phyloP scores from a whole-genome alignment of 352 stramenopile species.

The Phytophthora boehmeriae region DNA sequence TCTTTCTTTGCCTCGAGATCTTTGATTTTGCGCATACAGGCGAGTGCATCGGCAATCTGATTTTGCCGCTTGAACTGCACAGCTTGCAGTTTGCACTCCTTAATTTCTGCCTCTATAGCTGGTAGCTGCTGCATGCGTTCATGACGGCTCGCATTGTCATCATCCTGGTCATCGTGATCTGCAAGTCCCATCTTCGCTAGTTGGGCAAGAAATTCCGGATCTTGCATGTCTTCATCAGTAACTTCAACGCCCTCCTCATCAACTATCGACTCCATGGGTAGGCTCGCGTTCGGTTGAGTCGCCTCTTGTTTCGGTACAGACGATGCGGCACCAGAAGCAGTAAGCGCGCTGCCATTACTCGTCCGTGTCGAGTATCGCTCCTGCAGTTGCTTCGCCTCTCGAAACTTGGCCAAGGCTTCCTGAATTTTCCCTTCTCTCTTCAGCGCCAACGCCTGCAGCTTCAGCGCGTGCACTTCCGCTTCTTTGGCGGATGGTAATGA shows the following conservation, averaged over 20 bases:
- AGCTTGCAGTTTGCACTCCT: conserved; percentile 48
- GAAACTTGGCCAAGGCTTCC: conserved; percentile 60
- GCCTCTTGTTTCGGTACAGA: background rate
- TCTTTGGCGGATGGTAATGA: background rate
- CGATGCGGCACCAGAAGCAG: background rate
- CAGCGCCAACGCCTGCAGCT: conserved; percentile 56
- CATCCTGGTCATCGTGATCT: conserved; percentile 4
- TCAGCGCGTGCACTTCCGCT: conserved; percentile 47
- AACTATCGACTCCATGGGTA: conserved; percentile 6
- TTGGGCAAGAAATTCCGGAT: conserved; percentile 72
- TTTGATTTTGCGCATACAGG: conserved; percentile 65
- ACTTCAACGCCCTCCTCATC: conserved; percentile 56
- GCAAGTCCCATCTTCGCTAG: conserved; percentile 54
- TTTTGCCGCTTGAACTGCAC: conserved; percentile 62
- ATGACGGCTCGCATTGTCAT: conserved; percentile 1
- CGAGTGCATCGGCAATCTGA: conserved; percentile 59
- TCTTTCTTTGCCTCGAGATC: conserved; percentile 51
- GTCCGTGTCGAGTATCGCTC: conserved; percentile 19
- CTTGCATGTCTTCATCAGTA: conserved; percentile 79
- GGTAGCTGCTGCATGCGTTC: conserved; percentile 27
- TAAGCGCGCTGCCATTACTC: background rate
- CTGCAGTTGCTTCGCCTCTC: conserved; percentile 63
- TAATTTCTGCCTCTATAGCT: conserved; percentile 51
- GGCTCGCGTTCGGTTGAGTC: background rate
- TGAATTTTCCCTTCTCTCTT: conserved; percentile 62